Evolutionary conservation across 805 yeast species (phyloP).

Genomic region (Saturnispora ahearnii): DNA sequence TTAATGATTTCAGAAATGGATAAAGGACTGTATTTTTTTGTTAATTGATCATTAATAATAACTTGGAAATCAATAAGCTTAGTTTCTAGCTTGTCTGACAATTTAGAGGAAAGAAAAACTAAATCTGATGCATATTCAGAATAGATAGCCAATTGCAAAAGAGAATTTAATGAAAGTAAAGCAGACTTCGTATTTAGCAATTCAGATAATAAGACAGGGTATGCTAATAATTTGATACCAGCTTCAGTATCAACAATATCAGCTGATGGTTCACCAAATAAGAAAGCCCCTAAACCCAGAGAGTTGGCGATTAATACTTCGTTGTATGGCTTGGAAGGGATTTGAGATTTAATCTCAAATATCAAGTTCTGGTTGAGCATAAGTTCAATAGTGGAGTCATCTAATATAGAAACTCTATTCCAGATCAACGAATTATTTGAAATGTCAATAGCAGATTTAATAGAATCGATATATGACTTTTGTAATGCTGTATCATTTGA

Average conservation of each 20-base stretch:
- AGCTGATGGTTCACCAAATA: conserved; percentile 8
- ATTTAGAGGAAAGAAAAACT: conserved; percentile 3
- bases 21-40: not conserved
- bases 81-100: conserved; percentile 3
- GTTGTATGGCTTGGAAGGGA: conserved; percentile 11
- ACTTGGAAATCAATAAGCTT: conserved; percentile 11
- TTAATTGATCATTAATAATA: not conserved
- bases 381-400: not conserved
- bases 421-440: not conserved
- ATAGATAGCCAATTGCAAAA: conserved; percentile 30
- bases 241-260: not conserved
- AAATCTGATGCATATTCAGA: conserved; percentile 26
- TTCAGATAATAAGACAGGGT: conserved; percentile 7
- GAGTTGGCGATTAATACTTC: conserved; percentile 19
- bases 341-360: not conserved
- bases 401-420: not conserved
- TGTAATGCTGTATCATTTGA: conserved; percentile 9
- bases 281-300: conserved; percentile 16
- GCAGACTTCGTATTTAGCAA: not conserved
- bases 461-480: conserved; percentile 9
- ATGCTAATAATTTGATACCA: conserved; percentile 1
- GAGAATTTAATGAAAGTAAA: conserved; percentile 4
- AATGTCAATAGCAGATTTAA: conserved; percentile 1
- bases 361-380: conserved; percentile 1
- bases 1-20: not conserved